These are phyloP conservation scores for Pichia rugopelliculosa DNA, from an alignment of 805 yeast species.

Conservation along the genomic window DNA sequence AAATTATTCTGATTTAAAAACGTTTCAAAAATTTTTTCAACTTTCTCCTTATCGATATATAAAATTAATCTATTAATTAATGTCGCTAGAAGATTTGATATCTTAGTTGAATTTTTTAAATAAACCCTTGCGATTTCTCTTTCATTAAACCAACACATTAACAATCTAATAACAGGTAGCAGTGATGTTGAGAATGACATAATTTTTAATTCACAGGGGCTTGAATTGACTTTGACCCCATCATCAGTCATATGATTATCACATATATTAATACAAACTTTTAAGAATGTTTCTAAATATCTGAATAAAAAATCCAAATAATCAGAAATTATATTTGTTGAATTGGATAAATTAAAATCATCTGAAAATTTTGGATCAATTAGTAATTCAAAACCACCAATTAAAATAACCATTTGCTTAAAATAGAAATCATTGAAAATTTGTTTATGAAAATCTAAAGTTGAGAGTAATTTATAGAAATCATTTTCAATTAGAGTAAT, in stretches of 20 bases:
- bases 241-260: constrained; percentile 12
- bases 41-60: constrained; percentile 1
- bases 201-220: not conserved
- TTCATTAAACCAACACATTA: constrained; percentile 51
- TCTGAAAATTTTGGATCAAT: constrained; percentile 19
- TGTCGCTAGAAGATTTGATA: constrained; percentile 2
- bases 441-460: constrained; percentile 28
- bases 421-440: constrained; percentile 29
- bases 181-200: constrained; percentile 20
- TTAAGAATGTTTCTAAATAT: constrained; percentile 30
- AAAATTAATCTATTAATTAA: constrained; percentile 2
- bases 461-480: constrained; percentile 22
- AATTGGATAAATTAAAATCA: constrained; percentile 21
- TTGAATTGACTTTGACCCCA: not conserved
- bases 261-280: constrained; percentile 21
- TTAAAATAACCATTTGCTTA: constrained; percentile 31
- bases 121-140: constrained; percentile 33
- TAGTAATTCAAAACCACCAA: constrained; percentile 32
- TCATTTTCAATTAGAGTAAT: constrained; percentile 27
- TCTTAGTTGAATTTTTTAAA: constrained; percentile 20
- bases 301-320: constrained; percentile 36
- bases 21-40: not conserved
- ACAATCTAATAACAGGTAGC: constrained; percentile 39
- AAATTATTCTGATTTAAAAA: not conserved
- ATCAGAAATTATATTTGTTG: constrained; percentile 19